Evolutionary conservation across 2,329 filamentous ascomycete species (phyloP).

Genomic region (Hymenoscyphus fraxineus): DNA sequence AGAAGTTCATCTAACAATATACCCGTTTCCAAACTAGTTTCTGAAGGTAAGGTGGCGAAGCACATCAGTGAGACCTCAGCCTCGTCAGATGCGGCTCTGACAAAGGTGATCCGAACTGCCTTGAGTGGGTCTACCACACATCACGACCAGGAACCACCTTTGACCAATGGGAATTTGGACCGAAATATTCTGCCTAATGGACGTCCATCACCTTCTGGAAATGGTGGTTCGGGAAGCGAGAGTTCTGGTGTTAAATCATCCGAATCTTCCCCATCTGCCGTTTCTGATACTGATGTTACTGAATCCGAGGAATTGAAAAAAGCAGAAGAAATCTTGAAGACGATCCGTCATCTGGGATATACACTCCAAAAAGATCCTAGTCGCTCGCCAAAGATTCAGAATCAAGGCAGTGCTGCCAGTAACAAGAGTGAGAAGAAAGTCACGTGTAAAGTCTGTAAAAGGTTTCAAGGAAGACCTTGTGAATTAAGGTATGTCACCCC

Average conservation of each 20-base stretch:
- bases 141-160: neutral
- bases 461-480: constrained; percentile 47
- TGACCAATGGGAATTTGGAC: constrained; percentile 12
- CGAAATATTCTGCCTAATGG: constrained; percentile 23
- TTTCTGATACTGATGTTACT: constrained; percentile 12
- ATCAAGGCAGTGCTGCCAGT: constrained; percentile 26
- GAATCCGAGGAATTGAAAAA: constrained; percentile 22
- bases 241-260: constrained; percentile 1
- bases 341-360: constrained; percentile 26
- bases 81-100: constrained; percentile 24
- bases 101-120: constrained; percentile 25
- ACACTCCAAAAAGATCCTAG: constrained; percentile 25
- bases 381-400: constrained; percentile 21
- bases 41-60: constrained; percentile 24
- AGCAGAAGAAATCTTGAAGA: constrained; percentile 26
- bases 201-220: constrained; percentile 14
- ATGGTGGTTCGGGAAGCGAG: constrained; percentile 12
- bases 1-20: constrained; percentile 14
- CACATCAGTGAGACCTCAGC: constrained; percentile 24
- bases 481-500: constrained; percentile 51
- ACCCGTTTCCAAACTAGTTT: constrained; percentile 8
- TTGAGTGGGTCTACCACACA: constrained; percentile 17
- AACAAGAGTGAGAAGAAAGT: constrained; percentile 30
- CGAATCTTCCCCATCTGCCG: constrained; percentile 14
- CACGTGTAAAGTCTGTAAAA: constrained; percentile 43